Base-by-base conservation (phyloP, 2,329 filamentous ascomycete genomes). In the Thielaviopsis punctulata region DNA sequence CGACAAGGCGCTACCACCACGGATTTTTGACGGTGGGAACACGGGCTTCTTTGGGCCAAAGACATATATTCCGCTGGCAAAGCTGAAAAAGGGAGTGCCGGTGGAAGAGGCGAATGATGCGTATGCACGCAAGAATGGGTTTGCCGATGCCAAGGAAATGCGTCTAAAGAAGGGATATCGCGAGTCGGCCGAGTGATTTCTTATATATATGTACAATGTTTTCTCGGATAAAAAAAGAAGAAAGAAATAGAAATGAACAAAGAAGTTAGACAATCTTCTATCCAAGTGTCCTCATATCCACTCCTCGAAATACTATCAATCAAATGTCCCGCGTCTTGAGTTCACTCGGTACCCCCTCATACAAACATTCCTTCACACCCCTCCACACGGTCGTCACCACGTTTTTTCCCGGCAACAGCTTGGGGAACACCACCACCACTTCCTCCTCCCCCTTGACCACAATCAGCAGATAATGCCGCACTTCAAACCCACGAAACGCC, bases 341-440 rank as follows among this genome's bases (percentile, higher is more conserved):
- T 10, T 49, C 53, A 30, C 52, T 47, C 9, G 53, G 41, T 21
- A 47, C 36, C 22, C 46, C 48, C 48, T 56, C 87, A 64, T 88
- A 93, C 56, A 98, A 69, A 66, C 89, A 95, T 53, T 77, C 80
- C 58, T 86, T 77, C 2, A 83, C 79, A 0, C 88, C 90, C 59
- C 87, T 80, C 92, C 92, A 96, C 2, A 96, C 90, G 59, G 79
- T 76, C 69, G 95, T 88, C 24, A 96, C 72, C 52, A 94, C 82
- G 48, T 70, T 73, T 52, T 85, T 71, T 54, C 79, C 69, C 0
- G 92, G 92, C 56, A 95, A 63, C 58, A 95, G 66, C 53, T 75
- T 76, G 2, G 90, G 90, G 64, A 98, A 98, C 2, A 96, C 88
- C n/a, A 98, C 90, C 0, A 96, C 85, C 4, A 94, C 76, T 58